A percentile compares a stretch with the other conserved stretches of the same genome.
Conservation (phyloP, 1,139 yeast genomes). For the Hyphopichia burtonii region DNA sequence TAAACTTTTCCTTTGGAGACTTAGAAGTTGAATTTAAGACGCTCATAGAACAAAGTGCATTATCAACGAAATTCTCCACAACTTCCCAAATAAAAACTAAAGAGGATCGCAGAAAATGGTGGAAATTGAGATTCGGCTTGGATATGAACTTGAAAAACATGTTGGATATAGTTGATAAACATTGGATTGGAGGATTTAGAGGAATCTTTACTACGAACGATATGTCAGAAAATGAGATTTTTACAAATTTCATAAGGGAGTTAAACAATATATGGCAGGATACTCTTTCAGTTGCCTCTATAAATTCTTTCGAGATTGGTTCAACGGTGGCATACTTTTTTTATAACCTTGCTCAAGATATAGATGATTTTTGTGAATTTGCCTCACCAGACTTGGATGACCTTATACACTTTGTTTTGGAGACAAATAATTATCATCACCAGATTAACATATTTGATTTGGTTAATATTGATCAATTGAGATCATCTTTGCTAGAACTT, state of each 20-base stretch:
- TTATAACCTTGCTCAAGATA: background rate
- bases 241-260: conserved; percentile 35
- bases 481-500: conserved; percentile 17
- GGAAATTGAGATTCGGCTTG: conserved; percentile 64
- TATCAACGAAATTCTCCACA: conserved; percentile 53
- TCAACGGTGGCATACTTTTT: background rate
- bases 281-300: background rate
- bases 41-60: conserved; percentile 61
- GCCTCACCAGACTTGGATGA: conserved; percentile 48
- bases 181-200: conserved; percentile 82
- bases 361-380: background rate
- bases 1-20: conserved; percentile 42
- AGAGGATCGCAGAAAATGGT: conserved; percentile 73
- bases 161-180: conserved; percentile 57
- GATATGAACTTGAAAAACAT: conserved; percentile 57
- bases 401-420: conserved; percentile 60
- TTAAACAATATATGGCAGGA: conserved; percentile 28
- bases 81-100: conserved; percentile 53
- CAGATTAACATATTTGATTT: conserved; percentile 56
- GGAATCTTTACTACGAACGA: conserved; percentile 50
- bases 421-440: conserved; percentile 61
- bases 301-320: background rate
- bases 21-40: conserved; percentile 44
- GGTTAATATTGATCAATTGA: conserved; percentile 54
- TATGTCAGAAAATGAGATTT: conserved; percentile 18